A percentile compares a stretch with the other conserved stretches of the same genome.
Conservation (phyloP, 2,329 filamentous ascomycete species). For the Talaromyces funiculosus region DNA sequence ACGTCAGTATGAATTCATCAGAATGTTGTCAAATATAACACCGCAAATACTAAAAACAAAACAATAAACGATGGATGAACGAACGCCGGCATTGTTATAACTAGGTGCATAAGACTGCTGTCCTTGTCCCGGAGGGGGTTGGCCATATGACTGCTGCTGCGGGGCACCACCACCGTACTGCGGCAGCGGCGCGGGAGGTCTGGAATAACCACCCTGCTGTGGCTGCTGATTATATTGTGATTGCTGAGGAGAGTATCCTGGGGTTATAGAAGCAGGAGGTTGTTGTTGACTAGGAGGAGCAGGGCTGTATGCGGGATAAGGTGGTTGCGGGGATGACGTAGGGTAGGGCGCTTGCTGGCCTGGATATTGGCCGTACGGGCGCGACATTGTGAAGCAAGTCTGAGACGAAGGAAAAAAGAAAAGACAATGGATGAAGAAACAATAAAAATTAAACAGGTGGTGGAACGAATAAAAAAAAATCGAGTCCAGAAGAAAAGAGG, state of each 20-base stretch:
- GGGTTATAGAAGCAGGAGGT: conserved; percentile 21
- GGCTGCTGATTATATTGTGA: conserved; percentile 17
- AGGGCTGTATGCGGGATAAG: conserved; percentile 29
- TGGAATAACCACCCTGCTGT: conserved; percentile 34
- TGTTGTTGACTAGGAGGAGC: conserved; percentile 28
- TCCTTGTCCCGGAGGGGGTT: conserved; percentile 18
- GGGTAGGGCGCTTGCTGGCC: conserved; percentile 37
- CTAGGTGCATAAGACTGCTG: conserved; percentile 27
- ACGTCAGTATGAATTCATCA: neutral
- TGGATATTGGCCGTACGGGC: conserved; percentile 34
- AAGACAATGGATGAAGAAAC: conserved; percentile 6
- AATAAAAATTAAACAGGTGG: neutral
- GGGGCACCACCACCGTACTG: conserved; percentile 32
- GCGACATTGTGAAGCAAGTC: conserved; percentile 33
- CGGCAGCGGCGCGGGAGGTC: conserved; percentile 38
- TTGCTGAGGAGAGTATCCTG: conserved; percentile 31
- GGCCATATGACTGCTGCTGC: conserved; percentile 25
- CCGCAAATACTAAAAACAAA: neutral
- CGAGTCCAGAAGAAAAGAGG: neutral
- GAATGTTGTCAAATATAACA: neutral
- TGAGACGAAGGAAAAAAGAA: conserved; percentile 14
- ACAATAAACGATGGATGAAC: conserved; percentile 4
- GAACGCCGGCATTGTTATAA: conserved; percentile 20
- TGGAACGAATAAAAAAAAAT: neutral
- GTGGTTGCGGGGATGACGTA: conserved; percentile 25